Evolutionary conservation across 2,329 filamentous ascomycete species (phyloP), one percentile per base, ranked within the genome.

Genomic region (Fusarium continuum): DNA sequence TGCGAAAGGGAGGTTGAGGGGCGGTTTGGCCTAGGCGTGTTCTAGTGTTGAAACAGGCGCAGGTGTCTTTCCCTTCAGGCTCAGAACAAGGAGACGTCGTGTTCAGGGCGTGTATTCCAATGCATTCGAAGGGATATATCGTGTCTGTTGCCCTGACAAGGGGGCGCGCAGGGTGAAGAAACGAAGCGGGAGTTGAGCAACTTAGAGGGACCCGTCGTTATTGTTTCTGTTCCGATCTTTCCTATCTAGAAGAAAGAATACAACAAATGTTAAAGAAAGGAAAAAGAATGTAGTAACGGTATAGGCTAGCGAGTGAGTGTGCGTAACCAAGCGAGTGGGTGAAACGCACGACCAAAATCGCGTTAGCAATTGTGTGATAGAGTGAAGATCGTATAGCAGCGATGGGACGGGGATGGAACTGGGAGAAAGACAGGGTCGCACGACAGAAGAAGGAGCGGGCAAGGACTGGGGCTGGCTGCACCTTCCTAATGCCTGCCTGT

Each of bases 251-350:
- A 47, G 35, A 61, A 60, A 25, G 22, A 29, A 54, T 29, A 59
- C 34, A 61, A 60, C 22, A 57, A 46, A 46, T 29, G 47, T 35
- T 34, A 58, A 64, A 38, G 51, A 39, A 49, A 14, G 50, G 54
- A 39, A 28, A 67, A 67, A 61, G 64, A 67, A 61, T 54, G 60
- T 55, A 17, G 29, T 40, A 59, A 31, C 46, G 26, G 40, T 51
- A 49, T 60, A 35, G 41, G 40, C 38, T 47, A 65, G 40, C 62
- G 62, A 66, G 29, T 47, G 62, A 58, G 52, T 48, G 46, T 66
- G 63, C 55, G 59, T 61, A 61, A 61, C 64, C 59, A 67, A 66
- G 64, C 55, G 64, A 67, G 51, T 64, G 64, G 64, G 56, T 64
- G 55, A 66, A 58, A 61, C 64, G 63, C 63, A 67, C 63, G 60